Conservation (phyloP, 345 rosid genomes). For the Lumnitzera littorea region DNA sequence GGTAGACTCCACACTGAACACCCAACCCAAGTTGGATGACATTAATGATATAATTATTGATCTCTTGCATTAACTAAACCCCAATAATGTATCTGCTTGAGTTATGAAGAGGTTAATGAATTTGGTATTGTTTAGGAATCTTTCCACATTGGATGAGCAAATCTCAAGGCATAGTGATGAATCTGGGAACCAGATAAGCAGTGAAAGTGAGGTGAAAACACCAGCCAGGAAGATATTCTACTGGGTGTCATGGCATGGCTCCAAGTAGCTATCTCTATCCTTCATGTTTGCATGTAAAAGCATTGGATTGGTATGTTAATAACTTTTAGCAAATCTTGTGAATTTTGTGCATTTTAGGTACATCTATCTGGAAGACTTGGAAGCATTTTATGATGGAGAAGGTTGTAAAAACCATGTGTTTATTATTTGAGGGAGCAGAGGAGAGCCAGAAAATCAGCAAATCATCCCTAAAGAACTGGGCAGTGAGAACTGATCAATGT, state of each 20-base stretch:
- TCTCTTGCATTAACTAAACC: conserved; percentile 41
- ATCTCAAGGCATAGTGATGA: conserved; percentile 34
- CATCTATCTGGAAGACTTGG: conserved; percentile 11
- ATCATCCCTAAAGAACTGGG: conserved; percentile 15
- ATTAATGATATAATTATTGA: conserved; percentile 38
- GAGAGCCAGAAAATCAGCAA: conserved; percentile 14
- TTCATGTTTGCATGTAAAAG: too few relatives aligned
- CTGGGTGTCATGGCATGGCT: conserved; percentile 9
- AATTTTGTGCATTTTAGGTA: conserved; percentile 2
- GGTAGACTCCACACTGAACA: conserved; percentile 30
- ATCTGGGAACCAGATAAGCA: conserved; percentile 27
- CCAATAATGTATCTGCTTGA: conserved; percentile 67
- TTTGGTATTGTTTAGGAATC: conserved; percentile 42
- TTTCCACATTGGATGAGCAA: conserved; percentile 63
- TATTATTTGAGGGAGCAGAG: conserved; percentile 13
- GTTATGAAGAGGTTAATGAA: conserved; percentile 67
- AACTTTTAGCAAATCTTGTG: not conserved
- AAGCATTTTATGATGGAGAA: conserved; percentile 18
- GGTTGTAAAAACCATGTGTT: conserved; percentile 14
- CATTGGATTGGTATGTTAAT: not conserved
- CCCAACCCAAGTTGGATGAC: conserved; percentile 17
- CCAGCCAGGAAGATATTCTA: conserved; percentile 16
- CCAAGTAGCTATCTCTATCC: conserved; percentile 1
- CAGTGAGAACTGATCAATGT: conserved; percentile 6
- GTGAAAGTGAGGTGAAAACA: conserved; percentile 19